A percentile compares a stretch with the other conserved stretches of the same genome.
Evolutionary conservation across 1,284 basidiomycete genomes (phyloP).

Genomic region (Trichosporon sp.): DNA sequence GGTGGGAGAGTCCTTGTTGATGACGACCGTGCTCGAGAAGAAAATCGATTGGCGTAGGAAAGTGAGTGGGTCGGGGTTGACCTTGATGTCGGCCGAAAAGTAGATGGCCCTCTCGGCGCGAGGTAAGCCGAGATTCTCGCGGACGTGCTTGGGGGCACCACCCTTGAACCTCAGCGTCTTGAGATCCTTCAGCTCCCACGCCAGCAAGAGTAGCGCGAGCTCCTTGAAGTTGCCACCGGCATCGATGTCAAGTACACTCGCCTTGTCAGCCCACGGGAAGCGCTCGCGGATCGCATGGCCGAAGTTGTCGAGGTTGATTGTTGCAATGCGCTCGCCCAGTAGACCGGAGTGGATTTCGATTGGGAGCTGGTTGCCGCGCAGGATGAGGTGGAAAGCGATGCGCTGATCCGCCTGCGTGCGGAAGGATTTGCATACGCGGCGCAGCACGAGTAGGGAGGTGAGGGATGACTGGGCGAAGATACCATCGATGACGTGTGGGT

Average conservation of each 20-base stretch:
- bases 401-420: constrained; percentile 24
- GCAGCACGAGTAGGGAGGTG: constrained; percentile 19
- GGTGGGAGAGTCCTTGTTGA: background rate
- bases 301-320: constrained; percentile 13
- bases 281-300: constrained; percentile 25
- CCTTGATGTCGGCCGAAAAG: background rate
- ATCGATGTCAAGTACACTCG: constrained; percentile 18
- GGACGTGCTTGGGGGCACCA: background rate
- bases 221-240: background rate
- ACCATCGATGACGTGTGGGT: constrained; percentile 26
- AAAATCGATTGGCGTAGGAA: background rate
- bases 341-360: background rate
- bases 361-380: constrained; percentile 13
- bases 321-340: background rate
- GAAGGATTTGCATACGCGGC: constrained; percentile 16
- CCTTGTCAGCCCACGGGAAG: background rate
- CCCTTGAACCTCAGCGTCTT: background rate
- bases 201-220: background rate
- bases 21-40: background rate
- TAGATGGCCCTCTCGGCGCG: background rate
- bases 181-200: background rate
- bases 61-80: background rate
- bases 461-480: constrained; percentile 20
- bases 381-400: constrained; percentile 24
- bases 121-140: background rate